Base-by-base conservation (phyloP, 805 yeast genomes). In the Yarrowia divulgata region DNA sequence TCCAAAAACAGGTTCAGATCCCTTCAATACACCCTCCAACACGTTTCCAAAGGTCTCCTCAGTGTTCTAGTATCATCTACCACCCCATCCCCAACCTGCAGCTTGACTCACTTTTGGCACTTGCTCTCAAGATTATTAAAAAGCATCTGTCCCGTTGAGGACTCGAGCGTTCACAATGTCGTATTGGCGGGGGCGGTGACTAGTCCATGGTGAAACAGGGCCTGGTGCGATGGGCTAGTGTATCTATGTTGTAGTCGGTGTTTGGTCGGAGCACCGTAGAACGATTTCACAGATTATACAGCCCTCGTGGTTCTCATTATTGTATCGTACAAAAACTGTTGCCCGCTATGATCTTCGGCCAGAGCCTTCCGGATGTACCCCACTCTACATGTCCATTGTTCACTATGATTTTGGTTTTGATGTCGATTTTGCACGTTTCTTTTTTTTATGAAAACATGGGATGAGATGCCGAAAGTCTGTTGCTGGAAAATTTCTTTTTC, bases 401-500 rank as follows among this genome's bases (percentile, higher is more conserved):
- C 29, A 23, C 2, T 2, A 2, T 48, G 10, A 12, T 5, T 43
- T 8, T 18, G 29, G 29, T 23, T 23, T 23, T 23, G 29, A 23
- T 23, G 2, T 23, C 29, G 29, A 23, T 23, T 23, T 23, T 23
- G 29, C 29, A 23, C 29, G 29, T 23, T 23, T 2, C 29, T 23
- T 23, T 23, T 23, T 23, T 23, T 23, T 23, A 23, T 23, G 29
- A 23, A 23, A 23, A 23, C 57, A 34, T 50, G 57, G 57, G 57
- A 50, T 50, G 57, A 50, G 57, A 50, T 50, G 57, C 57, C 57
- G 57, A 50, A 50, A 50, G 57, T 18, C 57, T 34, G 57, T 50
- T 49, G 57, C 10, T 9, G n/a, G 12, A 10, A 35, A 50, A 35
- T 50, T 50, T 40, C 57, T 50, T 50, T 50, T 50, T 50, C 35